Base-by-base conservation (phyloP, 805 yeast species). In the Candida tammaniensis region DNA sequence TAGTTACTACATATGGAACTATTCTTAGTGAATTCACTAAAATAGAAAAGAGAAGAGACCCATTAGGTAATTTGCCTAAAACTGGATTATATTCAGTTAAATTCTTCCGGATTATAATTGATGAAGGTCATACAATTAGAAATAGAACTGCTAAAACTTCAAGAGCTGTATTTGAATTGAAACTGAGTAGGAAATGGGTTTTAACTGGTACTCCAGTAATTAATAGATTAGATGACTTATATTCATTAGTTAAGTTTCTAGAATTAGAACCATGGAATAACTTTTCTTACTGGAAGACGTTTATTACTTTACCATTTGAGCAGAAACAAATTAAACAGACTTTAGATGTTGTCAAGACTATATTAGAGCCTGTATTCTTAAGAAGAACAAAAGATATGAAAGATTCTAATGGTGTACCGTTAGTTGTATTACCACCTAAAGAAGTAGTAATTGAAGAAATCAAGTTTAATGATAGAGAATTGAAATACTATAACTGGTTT, bases 121-220 rank as follows among this genome's bases (percentile, higher is more conserved):
- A 89, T 58, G 98, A 89, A 57, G 97, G 93, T 7, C 98, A 91
- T 52, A 84, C 74, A 17, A 89, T 89, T 39, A 70, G 95, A 50
- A 89, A 88, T 54, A 68, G 89, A 48, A 63, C 73, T 29, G 80
- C 95, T 1, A 81, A 81, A 39, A 82, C 95, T 0, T 79, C 96
- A 0, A 81, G 79, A 43, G 83, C 97, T 0, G 72, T 88, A 6
- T 77, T 75, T 56, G 82, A 75, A 15, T 51, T 89, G n/a, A 49
- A 60, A 7, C 78, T 86, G 47, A 64, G 69, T 13, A 67, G 93
- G 31, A 77, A 78, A 40, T 89, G 98, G 98, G 68, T 83, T 3
- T 64, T 91, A 30, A 87, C 97, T 0, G 98, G 98, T 6, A 89
- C 98, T 0, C 97, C 98, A 0, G 85, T 89, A 18, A 83, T 88